Evolutionary conservation across 495 filamentous ascomycete species (phyloP), one percentile per base, ranked within the genome.

Genomic region (Usnea hakonensis): DNA sequence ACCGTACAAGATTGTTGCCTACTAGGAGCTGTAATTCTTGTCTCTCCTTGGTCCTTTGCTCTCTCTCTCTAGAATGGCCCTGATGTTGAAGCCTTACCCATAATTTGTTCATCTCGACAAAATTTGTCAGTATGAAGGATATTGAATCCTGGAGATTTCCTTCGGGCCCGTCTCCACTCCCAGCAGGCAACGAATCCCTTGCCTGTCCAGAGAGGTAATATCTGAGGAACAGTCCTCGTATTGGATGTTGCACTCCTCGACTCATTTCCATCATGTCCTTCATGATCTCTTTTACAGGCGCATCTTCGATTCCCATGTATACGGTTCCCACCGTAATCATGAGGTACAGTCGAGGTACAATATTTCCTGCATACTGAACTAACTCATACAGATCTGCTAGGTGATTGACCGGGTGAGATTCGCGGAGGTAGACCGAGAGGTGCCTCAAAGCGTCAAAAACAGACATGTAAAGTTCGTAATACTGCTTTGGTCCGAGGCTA

Each of bases 191-290:
- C 70, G 83, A 86, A 74, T 97, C 93, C 61, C 93, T 81, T 11
- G 93, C 94, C 77, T 97, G 93, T 21, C 92, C 92, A 36, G 90
- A 90, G 36, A 97, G 83, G 68, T 96, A 98, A 75, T 97, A 98
- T 71, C 94, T 84, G 65, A 98, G 76, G 73, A 98, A 98, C 43
- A 98, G 78, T 3, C 94, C 94, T 54, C 94, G 88, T 55, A 96
- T 90, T 3, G 94, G 94, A 70, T 98, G 95, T 70, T 98, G 94
- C 35, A 98, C 90, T 54, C 94, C 94, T 64, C 94, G 84, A 74
- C 90, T 96, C 94, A 98, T 98, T 76, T 98, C 94, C 94, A 98
- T 98, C 94, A 98, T 98, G 72, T 98, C 94, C 75, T 98, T 98
- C 94, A 98, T 98, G 60, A 98, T 91, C 77, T 98, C 94, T 76